Evolutionary conservation across 441 rosid species (phyloP), one percentile per base, ranked within the genome.

Genomic region (Populus hybrid): DNA sequence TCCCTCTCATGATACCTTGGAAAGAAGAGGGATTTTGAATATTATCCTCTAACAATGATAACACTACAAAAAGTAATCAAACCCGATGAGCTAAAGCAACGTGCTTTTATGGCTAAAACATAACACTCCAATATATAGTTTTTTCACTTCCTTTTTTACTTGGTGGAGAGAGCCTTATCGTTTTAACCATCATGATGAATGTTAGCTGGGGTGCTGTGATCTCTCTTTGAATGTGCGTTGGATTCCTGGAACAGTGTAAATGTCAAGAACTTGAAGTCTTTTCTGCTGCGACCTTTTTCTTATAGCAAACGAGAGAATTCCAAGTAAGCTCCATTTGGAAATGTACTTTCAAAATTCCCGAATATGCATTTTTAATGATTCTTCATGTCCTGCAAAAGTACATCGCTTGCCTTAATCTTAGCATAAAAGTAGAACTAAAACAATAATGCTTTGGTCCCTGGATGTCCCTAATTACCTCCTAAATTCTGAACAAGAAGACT

Each of bases 11-110:
- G 72, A 80, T 82, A 71, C 53, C 75, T 57, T 80, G 72, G 65
- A 69, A 81, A 74, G 76, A 38, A 82, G 69, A 80, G 5, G 53
- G 38, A 28, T 34, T 21, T 72, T 71, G 82, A 24, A 24, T 24
- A 69, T 75, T 82, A n/a, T 28, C 30, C 77, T 50, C 68, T 53
- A n/a, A 68, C 75, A 24, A 85, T 85, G 70, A 77, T 71, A 42
- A 21, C 77, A n/a, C 32, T 57, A 16, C 76, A 30, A 59, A 78
- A 70, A 66, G 12, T 30, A 71, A 16, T 28, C 57, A 63, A 71
- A 14, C 71, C 24, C 69, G 3, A 36, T 8, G 32, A 30, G 0
- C 32, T 30, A 30, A 30, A 30, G 32, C 32, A 30, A 3, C 32
- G 32, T 30, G 32, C 32, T 30, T 30, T 30, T 30, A 30, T 3